Base-by-base conservation (phyloP, 441 rosid species). In the Capsella rubella region DNA sequence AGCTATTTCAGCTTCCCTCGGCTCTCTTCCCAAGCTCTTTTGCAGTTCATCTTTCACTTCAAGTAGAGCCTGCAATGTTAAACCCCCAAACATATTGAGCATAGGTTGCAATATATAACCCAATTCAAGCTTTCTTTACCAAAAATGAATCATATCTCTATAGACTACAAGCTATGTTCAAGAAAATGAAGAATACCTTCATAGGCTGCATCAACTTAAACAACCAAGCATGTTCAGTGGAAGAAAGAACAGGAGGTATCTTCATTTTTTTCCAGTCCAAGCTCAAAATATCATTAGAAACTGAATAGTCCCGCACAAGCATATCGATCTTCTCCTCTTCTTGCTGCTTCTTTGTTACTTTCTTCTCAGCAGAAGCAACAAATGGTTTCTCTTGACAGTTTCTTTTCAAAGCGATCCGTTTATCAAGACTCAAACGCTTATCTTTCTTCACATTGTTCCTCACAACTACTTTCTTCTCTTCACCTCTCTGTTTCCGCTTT, bases 181-280 rank as follows among this genome's bases (percentile, higher is more conserved):
- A 25, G 57, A 62, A 46, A 6, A 4, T 0, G 35, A 68, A 46
- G 40, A 74, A 67, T 74, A 90, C 97, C 91, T 94, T 90, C 97
- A 89, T 87, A 12, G 96, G 96, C 73, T 91, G 95, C 93, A 94
- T 87, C 78, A 89, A 69, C 82, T 87, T 94, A 84, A 91, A 94
- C 88, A 94, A 73, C 97, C 97, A 91, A 51, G 78, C 51, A 74
- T 94, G 97, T 75, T 94, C 97, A 3, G 86, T 50, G 1, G 91
- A 86, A 47, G 91, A 73, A 61, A 94, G 90, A 82, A 94, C 97
- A 0, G 94, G 99, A 67, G 97, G 99, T 67, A 91, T 90, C 87
- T 87, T 90, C 97, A 86, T 90, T 60, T 86, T 94, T 40, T 85
- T 92, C 99, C 99, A 94, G 77, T 94, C 99, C 83, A 94, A 79